Conservation (phyloP, 176 grass and related monocot genomes). For the Triticum dicoccoides region DNA sequence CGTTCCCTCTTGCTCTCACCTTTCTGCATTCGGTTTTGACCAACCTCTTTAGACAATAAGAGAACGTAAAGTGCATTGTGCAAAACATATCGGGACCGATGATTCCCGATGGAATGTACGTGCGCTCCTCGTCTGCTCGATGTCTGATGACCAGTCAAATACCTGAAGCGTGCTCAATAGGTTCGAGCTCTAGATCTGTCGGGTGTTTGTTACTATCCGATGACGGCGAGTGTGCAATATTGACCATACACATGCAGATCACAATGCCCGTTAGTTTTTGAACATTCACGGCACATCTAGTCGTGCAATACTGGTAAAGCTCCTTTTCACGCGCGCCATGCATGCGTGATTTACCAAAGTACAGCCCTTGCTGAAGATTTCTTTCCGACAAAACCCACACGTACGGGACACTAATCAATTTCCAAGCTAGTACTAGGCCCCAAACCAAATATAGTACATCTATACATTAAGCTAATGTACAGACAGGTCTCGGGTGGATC, state of each 20-base stretch:
- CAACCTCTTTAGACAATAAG: conserved; percentile 24
- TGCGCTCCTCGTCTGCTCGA: neutral
- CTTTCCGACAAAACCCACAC: conserved; percentile 3
- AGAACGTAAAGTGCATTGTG: neutral
- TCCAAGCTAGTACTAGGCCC: neutral
- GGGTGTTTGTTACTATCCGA: neutral
- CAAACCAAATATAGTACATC: neutral
- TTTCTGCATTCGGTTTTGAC: conserved; percentile 40
- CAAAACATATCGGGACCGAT: neutral
- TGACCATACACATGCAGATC: neutral
- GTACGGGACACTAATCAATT: conserved; percentile 13
- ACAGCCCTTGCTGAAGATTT: neutral
- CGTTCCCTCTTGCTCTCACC: neutral
- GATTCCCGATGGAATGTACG: neutral
- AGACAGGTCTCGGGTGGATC: conserved; percentile 29
- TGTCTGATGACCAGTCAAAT: conserved; percentile 23
- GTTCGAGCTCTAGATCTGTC: neutral
- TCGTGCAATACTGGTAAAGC: neutral
- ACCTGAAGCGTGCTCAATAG: neutral
- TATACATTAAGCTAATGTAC: neutral
- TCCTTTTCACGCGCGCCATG: neutral
- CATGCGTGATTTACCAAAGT: neutral
- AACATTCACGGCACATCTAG: neutral
- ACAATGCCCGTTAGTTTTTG: neutral
- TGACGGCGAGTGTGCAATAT: neutral